Evolutionary conservation across 768 basidiomycete species (phyloP).

Genomic region (Mycena haematopus): DNA sequence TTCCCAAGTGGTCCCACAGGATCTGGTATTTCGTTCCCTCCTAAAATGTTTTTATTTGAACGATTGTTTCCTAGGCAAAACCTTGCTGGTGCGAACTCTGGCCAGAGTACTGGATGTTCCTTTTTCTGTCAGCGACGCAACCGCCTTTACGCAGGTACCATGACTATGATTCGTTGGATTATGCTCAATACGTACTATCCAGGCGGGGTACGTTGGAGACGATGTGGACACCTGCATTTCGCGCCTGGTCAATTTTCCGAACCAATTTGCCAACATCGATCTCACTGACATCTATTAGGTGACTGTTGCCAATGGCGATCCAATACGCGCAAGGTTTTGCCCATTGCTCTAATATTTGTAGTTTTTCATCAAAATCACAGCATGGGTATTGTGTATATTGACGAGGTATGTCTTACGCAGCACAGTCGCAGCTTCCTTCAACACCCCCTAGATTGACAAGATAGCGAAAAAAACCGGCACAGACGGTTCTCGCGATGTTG

Average conservation of each 20-base stretch:
- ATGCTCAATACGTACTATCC: conserved; percentile 9
- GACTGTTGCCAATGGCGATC: conserved; percentile 91
- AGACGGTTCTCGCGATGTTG: conserved; percentile 85
- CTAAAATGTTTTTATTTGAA: conserved; percentile 7
- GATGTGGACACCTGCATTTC: conserved; percentile 94
- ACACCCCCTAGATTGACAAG: conserved; percentile 68
- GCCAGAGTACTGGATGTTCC: conserved; percentile 92
- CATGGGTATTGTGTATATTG: conserved; percentile 94
- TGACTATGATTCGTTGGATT: conserved; percentile 4
- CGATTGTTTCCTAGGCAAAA: conserved; percentile 67
- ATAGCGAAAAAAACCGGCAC: conserved; percentile 74
- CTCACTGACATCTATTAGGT: conserved; percentile 53
- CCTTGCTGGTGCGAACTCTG: conserved; percentile 88
- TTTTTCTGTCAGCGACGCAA: conserved; percentile 93
- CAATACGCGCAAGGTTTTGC: conserved; percentile 76
- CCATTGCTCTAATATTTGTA: conserved; percentile 7
- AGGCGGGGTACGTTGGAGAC: conserved; percentile 93
- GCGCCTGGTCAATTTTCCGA: conserved; percentile 63
- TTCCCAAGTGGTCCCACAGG: conserved; percentile 78
- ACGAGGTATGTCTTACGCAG: conserved; percentile 54
- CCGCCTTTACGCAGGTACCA: conserved; percentile 86
- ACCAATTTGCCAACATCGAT: background rate
- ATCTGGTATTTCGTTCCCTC: conserved; percentile 57
- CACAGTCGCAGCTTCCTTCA: background rate
- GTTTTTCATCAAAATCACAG: conserved; percentile 45